Percentiles rank a stretch among this genome's conserved stretches.
Conservation (phyloP, 163 green algal genomes). For the Chlamydomonas reinhardtii region DNA sequence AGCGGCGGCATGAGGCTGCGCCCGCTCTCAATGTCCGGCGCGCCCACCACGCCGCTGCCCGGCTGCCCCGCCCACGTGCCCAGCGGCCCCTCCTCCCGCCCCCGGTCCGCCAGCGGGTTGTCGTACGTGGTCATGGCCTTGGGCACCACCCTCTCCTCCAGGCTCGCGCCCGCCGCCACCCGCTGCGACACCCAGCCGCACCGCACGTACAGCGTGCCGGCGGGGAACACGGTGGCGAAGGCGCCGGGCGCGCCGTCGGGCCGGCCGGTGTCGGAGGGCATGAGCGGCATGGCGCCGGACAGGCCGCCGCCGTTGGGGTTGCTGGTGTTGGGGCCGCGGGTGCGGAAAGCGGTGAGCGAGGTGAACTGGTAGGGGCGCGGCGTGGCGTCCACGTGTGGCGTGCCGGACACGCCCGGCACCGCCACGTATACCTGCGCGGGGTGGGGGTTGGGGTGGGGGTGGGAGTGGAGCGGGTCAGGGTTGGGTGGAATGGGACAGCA, state of each 20-base stretch:
- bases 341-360: conserved; percentile 46
- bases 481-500: too few relatives aligned
- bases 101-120: conserved; percentile 58
- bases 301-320: too few relatives aligned
- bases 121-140: conserved; percentile 44
- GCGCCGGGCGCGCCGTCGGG: too few relatives aligned
- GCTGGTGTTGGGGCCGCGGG: not conserved
- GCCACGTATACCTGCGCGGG: conserved; percentile 51
- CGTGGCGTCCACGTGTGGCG: conserved; percentile 62
- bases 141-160: conserved; percentile 37
- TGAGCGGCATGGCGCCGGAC: conserved; percentile 8
- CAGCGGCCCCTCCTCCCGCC: not conserved
- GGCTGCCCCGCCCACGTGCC: conserved; percentile 11
- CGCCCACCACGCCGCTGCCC: not conserved
- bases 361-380: conserved; percentile 64
- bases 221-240: conserved; percentile 53
- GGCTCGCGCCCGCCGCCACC: conserved; percentile 11
- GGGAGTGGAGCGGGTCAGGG: too few relatives aligned
- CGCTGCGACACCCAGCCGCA: conserved; percentile 68
- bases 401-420: conserved; percentile 61
- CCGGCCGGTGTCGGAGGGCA: not conserved
- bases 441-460: too few relatives aligned
- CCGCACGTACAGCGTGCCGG: conserved; percentile 60
- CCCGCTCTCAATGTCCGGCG: conserved; percentile 43
- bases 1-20: conserved; percentile 59